These are phyloP conservation scores for Candida palmyrensis DNA, from an alignment of 805 yeast species.

Conservation along the genomic window DNA sequence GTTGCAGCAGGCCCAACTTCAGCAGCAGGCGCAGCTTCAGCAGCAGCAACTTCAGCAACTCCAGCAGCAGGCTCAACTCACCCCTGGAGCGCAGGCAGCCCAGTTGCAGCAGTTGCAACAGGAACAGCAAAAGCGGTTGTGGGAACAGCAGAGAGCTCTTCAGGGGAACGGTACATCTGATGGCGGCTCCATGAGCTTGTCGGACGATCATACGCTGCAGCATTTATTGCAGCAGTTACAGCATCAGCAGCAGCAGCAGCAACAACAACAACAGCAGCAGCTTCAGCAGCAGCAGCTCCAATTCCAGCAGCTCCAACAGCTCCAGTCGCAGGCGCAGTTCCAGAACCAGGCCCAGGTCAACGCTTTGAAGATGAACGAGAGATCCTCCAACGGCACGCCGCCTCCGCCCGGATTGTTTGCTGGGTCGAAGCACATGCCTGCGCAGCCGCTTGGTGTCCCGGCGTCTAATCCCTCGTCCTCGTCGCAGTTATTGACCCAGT, in stretches of 20 bases:
- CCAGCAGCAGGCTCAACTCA: slow-evolving; percentile 17
- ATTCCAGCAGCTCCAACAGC: slow-evolving; percentile 9
- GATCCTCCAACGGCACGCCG: slow-evolving; percentile 38
- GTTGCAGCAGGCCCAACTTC: slow-evolving; percentile 28
- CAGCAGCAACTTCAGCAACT: slow-evolving; percentile 16
- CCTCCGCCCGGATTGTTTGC: slow-evolving; percentile 69
- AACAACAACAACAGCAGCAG: slow-evolving; percentile 23
- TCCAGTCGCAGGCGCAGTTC: neutral
- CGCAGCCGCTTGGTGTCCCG: slow-evolving; percentile 7
- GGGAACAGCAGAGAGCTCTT: slow-evolving; percentile 12
- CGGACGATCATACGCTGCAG: slow-evolving; percentile 14
- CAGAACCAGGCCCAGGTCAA: slow-evolving; percentile 18
- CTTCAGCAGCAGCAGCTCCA: slow-evolving; percentile 20
- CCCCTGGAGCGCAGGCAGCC: slow-evolving; percentile 11
- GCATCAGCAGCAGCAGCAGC: slow-evolving; percentile 25
- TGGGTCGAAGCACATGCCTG: slow-evolving; percentile 12
- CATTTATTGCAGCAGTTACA: slow-evolving; percentile 31
- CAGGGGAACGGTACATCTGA: slow-evolving; percentile 6
- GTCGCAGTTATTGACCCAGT: slow-evolving; percentile 76
- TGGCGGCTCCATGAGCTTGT: too few relatives aligned
- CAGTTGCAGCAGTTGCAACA: slow-evolving; percentile 29
- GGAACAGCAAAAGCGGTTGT: slow-evolving; percentile 18
- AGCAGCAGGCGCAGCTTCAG: slow-evolving; percentile 20
- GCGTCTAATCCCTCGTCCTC: slow-evolving; percentile 45
- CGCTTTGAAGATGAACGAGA: slow-evolving; percentile 26